Percentiles rank a stretch among this genome's conserved stretches.
Evolutionary conservation across 352 stramenopile genomes (phyloP).

Genomic region (Phytopythium vexans): DNA sequence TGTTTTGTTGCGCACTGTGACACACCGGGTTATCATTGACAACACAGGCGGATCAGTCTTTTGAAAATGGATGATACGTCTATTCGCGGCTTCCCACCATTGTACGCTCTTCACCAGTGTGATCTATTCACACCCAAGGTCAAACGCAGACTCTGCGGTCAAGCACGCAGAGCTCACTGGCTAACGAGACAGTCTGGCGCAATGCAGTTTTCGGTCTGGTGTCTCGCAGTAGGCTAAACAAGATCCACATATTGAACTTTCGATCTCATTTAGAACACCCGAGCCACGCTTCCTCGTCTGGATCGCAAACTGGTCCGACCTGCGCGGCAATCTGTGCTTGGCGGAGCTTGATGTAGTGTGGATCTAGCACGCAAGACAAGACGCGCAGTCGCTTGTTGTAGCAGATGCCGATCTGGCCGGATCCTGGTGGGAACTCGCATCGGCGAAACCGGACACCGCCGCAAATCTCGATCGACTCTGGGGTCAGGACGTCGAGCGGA

Average conservation of each 20-base stretch:
- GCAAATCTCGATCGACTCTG: slow-evolving; percentile 7
- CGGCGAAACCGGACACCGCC: slow-evolving; percentile 1
- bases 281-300: slow-evolving; percentile 19
- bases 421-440: slow-evolving; percentile 5
- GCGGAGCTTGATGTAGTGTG: slow-evolving; percentile 8
- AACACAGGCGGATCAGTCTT: too few relatives aligned
- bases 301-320: slow-evolving; percentile 12
- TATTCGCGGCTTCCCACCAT: too few relatives aligned
- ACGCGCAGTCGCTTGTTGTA: slow-evolving; percentile 20
- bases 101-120: too few relatives aligned
- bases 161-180: neutral
- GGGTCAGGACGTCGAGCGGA: slow-evolving; percentile 2
- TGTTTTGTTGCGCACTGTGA: too few relatives aligned
- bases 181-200: too few relatives aligned
- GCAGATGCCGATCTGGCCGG: slow-evolving; percentile 17
- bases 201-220: neutral
- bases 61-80: too few relatives aligned
- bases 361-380: slow-evolving; percentile 10
- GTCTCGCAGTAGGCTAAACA: neutral
- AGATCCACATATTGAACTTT: neutral
- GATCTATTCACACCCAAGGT: too few relatives aligned
- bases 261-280: slow-evolving; percentile 10
- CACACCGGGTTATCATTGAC: too few relatives aligned
- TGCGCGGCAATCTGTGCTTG: slow-evolving; percentile 17
- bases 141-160: neutral